A percentile compares a stretch with the other conserved stretches of the same genome.
Conservation (phyloP, 192 early-diverging fungal species). For the Lunasporangiospora selenospora region DNA sequence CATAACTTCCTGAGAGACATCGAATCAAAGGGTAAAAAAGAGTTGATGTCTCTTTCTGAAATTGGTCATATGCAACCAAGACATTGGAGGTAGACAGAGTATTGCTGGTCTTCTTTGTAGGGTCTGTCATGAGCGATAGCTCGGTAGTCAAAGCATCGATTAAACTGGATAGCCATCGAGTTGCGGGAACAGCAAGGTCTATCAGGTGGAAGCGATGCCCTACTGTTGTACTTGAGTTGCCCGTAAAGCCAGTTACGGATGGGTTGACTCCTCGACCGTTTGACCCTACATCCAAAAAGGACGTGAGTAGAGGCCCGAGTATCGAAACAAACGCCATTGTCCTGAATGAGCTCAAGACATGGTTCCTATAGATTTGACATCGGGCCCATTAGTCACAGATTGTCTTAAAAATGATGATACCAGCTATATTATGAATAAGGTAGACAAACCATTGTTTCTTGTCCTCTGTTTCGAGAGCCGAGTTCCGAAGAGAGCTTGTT, state of each 20-base stretch:
- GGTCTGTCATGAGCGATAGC: background rate
- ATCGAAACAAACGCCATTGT: conserved; percentile 5
- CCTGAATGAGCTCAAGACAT: conserved; percentile 15
- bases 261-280: background rate
- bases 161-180: conserved; percentile 15
- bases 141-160: conserved; percentile 3
- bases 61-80: conserved; percentile 4
- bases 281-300: conserved; percentile 9
- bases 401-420: background rate
- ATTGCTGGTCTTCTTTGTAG: background rate
- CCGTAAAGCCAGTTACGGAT: no score
- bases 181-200: conserved; percentile 2
- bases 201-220: conserved; percentile 6
- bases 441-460: conserved; percentile 20
- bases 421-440: background rate
- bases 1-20: conserved; percentile 15
- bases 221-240: no score
- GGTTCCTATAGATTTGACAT: conserved; percentile 9
- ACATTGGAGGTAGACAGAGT: background rate
- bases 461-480: conserved; percentile 13
- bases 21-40: conserved; percentile 23
- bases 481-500: conserved; percentile 14
- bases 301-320: conserved; percentile 18
- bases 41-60: conserved; percentile 26
- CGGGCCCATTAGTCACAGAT: background rate